Conservation (phyloP, 176 grass and related monocot genomes). For the Bothriochloa decipiens region DNA sequence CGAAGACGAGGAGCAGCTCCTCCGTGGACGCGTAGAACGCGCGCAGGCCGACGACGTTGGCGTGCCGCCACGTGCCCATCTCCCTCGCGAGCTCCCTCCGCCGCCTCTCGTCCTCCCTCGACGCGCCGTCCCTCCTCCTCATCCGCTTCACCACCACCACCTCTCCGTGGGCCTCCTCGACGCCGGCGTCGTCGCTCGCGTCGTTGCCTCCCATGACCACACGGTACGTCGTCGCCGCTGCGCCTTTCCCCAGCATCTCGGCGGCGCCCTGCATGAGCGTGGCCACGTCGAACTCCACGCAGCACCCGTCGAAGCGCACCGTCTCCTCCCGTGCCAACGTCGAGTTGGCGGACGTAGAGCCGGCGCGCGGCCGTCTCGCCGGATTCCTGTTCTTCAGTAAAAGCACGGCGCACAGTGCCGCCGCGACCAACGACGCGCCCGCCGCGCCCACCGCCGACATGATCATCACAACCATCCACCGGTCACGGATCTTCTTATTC, state of each 20-base stretch:
- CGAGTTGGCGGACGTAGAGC: conserved; percentile 15
- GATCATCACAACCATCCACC: conserved; percentile 53
- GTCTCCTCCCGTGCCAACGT: conserved; percentile 50
- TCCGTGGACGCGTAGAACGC: conserved; percentile 65
- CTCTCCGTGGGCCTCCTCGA: conserved; percentile 51
- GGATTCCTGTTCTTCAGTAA: conserved; percentile 53
- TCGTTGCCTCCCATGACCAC: conserved; percentile 60
- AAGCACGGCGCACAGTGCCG: conserved; percentile 40
- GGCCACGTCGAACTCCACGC: conserved; percentile 63
- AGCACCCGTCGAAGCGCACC: conserved; percentile 77
- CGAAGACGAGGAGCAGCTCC: conserved; percentile 90
- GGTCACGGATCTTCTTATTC: conserved; percentile 41
- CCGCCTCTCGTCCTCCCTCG: conserved; percentile 48
- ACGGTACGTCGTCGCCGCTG: conserved; percentile 77
- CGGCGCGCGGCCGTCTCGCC: background rate
- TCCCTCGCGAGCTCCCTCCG: conserved; percentile 59
- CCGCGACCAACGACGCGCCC: conserved; percentile 39
- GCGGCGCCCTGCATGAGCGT: conserved; percentile 83
- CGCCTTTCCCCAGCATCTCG: conserved; percentile 86
- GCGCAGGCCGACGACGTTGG: conserved; percentile 66
- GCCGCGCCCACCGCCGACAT: conserved; percentile 48
- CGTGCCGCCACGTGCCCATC: conserved; percentile 81
- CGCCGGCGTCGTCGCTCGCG: conserved; percentile 12
- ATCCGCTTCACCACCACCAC: conserved; percentile 70
- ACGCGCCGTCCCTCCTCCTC: conserved; percentile 47